A percentile compares a stretch with the other conserved stretches of the same genome.
Evolutionary conservation across 2,329 filamentous ascomycete genomes (phyloP).

Genomic region (Pseudocercospora vitis): DNA sequence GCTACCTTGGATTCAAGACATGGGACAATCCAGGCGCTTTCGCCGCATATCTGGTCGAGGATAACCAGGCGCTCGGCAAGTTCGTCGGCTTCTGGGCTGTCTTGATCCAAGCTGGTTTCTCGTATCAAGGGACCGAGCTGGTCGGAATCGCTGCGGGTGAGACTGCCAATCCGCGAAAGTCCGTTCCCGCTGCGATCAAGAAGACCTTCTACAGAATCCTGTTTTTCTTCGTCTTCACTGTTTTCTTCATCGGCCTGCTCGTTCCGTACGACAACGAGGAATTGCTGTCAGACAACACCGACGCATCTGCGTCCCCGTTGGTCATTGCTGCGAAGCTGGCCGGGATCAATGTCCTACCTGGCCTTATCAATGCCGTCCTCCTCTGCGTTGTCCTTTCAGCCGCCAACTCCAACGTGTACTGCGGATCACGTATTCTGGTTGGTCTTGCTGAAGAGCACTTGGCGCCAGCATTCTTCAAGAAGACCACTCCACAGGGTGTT

Average conservation of each 20-base stretch:
- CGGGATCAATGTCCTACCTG: conserved; percentile 60
- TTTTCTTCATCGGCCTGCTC: conserved; percentile 41
- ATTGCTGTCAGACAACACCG: conserved; percentile 42
- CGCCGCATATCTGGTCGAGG: conserved; percentile 32
- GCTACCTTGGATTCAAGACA: conserved; percentile 62
- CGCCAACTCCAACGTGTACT: conserved; percentile 68
- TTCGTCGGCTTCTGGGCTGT: conserved; percentile 55
- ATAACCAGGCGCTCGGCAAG: conserved; percentile 35
- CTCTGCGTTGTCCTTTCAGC: conserved; percentile 68
- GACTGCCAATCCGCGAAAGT: conserved; percentile 53
- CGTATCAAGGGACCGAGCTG: conserved; percentile 57
- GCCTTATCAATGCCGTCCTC: conserved; percentile 70
- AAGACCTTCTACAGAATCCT: conserved; percentile 41
- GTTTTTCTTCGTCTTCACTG: conserved; percentile 40
- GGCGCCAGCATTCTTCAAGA: conserved; percentile 55
- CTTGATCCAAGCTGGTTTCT: conserved; percentile 59
- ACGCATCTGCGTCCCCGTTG: conserved; percentile 61
- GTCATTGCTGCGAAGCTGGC: conserved; percentile 65
- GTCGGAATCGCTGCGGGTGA: conserved; percentile 56
- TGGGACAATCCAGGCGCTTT: conserved; percentile 43
- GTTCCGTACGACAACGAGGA: conserved; percentile 38
- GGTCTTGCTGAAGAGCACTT: conserved; percentile 63
- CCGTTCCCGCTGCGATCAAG: conserved; percentile 40
- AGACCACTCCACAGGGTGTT: conserved; percentile 63
- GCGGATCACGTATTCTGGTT: conserved; percentile 66